Evolutionary conservation across 306 rosid genomes (phyloP), one percentile per base, ranked within the genome.

Genomic region (Neltuma alba): DNA sequence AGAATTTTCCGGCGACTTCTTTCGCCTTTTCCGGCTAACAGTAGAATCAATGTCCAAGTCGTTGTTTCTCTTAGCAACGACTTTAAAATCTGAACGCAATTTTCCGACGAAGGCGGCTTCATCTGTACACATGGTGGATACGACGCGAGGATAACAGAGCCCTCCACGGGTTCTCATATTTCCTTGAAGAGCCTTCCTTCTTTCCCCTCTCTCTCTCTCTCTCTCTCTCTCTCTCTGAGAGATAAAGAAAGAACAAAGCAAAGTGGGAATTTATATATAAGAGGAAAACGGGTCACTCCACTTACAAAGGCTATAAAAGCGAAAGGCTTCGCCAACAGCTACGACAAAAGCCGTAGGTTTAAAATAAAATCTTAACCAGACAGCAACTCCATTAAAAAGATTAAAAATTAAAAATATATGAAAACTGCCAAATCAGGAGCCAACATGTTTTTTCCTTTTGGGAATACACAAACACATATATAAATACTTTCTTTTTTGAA

Each of bases 91-190:
- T 34, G 47, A 74, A 25, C 69, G 40, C 12, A 23, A 38, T 0
- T 23, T 54, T 52, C 65, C 50, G 31, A 54, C 45, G 25, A 6
- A 14, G 4, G 36, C 23, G 9, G 23, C 37, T 42, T 75, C 76
- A 70, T 82, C 81, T 8, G 64, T 28, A 48, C n/a, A 76, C 77
- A 83, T 61, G 14, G 15, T 79, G 21, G 72, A 57, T 14, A 42
- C 30, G 2, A 79, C 61, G 57, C 64, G 63, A 38, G 91, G 89
- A 70, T 89, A 88, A 80, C 85, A 91, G 25, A 83, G 42, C 8
- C 88, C 92, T 76, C 82, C 87, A 36, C 93, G 90, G 0, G 91
- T 94, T 86, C 87, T 84, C 98, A 92, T 94, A 37, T 76, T 77
- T 41, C 0, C 45, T 44, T 44, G 18, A 44, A 44, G 33, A 7